Conservation (phyloP, 225 moss, liverwort and hornwort species). For the Pseudisothecium myosuroides region DNA sequence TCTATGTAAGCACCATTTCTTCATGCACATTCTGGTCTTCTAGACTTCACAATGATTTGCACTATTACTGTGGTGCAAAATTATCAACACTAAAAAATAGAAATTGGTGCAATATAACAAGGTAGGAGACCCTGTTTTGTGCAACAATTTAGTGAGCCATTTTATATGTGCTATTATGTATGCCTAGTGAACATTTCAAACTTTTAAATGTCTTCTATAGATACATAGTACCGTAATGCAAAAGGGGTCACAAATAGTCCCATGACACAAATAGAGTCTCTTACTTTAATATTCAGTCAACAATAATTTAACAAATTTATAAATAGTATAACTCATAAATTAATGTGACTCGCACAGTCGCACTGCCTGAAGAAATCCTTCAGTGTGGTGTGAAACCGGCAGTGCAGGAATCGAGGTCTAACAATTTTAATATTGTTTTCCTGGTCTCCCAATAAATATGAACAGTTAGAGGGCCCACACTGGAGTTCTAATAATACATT, state of each 20-base stretch:
- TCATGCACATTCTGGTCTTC: background rate
- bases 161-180: background rate
- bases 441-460: background rate
- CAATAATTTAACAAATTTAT: background rate
- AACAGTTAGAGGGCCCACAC: background rate
- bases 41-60: background rate
- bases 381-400: background rate
- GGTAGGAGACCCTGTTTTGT: rapidly evolving
- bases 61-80: rapidly evolving
- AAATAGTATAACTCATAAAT: background rate
- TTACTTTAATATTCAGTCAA: no score
- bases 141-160: rapidly evolving
- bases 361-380: no score
- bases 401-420: no score
- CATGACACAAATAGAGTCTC: background rate
- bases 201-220: background rate
- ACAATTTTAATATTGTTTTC: background rate
- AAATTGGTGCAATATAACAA: background rate
- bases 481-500: background rate
- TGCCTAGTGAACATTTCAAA: background rate
- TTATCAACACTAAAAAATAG: background rate
- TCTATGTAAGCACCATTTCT: background rate
- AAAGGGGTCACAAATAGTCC: background rate
- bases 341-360: background rate
- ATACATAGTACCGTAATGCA: background rate